Percentiles rank a stretch among this genome's conserved stretches.
phyloP scores from a whole-genome alignment of 2,329 filamentous ascomycete species.

The Ustulina deusta region DNA sequence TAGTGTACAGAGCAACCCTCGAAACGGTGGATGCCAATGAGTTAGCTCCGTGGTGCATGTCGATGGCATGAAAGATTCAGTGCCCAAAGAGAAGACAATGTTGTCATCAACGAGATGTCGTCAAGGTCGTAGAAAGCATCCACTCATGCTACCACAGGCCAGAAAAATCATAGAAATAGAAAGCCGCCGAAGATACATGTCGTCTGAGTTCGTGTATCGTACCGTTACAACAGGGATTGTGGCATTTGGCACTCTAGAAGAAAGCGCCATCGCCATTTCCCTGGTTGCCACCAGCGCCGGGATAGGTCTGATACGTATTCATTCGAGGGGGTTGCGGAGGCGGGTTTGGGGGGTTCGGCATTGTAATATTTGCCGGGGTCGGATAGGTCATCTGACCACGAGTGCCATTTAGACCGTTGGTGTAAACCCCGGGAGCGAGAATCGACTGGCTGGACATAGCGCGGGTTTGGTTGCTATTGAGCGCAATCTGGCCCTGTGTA shows the following conservation, averaged over 20 bases:
- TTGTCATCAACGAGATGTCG: constrained; percentile 42
- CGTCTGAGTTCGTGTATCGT: constrained; percentile 50
- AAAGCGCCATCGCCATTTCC: constrained; percentile 44
- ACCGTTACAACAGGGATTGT: constrained; percentile 47
- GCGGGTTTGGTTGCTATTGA: constrained; percentile 60
- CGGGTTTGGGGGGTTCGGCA: constrained; percentile 43
- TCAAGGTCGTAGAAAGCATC: constrained; percentile 52
- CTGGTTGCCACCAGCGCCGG: constrained; percentile 42
- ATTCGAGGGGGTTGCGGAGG: constrained; percentile 50
- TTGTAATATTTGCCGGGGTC: constrained; percentile 50
- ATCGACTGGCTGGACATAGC: constrained; percentile 57
- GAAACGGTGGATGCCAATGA: constrained; percentile 42
- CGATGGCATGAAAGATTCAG: constrained; percentile 36
- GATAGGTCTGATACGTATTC: constrained; percentile 48
- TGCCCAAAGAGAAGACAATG: constrained; percentile 42
- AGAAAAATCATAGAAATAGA: constrained; percentile 44
- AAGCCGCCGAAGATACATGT: constrained; percentile 42
- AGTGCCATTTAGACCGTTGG: constrained; percentile 50
- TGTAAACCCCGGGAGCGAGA: constrained; percentile 50
- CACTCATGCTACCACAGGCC: constrained; percentile 49
- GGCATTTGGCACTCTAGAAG: constrained; percentile 46
- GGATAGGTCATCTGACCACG: constrained; percentile 55
- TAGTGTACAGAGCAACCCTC: constrained; percentile 51
- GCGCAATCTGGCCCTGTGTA: constrained; percentile 65
- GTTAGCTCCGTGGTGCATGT: constrained; percentile 42